Evolutionary conservation across 345 rosid genomes (phyloP), one percentile per base, ranked within the genome.

Genomic region (Balakata baccata): DNA sequence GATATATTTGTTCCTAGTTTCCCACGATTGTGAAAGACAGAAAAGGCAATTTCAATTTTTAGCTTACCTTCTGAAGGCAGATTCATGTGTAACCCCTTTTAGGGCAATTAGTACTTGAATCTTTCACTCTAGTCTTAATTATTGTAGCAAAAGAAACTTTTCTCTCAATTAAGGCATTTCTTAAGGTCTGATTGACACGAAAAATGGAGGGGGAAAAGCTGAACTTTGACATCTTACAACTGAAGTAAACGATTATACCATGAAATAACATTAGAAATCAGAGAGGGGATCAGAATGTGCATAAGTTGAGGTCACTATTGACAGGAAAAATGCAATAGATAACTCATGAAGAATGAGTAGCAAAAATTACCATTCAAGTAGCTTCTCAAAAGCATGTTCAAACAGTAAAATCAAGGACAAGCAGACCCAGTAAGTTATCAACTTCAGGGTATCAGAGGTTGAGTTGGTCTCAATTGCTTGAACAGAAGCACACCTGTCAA

Each of bases 351-450:
- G 53, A 62, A 60, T 13, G 51, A 58, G 60, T 9, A 69, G 18
- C 16, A 72, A 73, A 29, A 56, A 61, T 75, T 78, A 80, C 86
- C 86, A 78, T 51, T 69, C 13, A 46, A 83, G 84, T 22, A 79
- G 68, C 53, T 57, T 67, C 51, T 23, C 23, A 66, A 76, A 71
- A 59, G 83, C 68, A 71, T 74, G 58, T 63, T 84, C 81, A 25
- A 81, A 74, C 10, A 84, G 77, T 38, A 76, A 71, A 64, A 81
- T 64, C 58, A 78, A 14, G 2, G 86, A 81, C 60, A 84, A 76
- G 53, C 76, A 45, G 41, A 84, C 65, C 83, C 86, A 84, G 60
- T 84, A 79, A 23, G 79, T 46, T 17, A 84, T 72, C 68, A 84
- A 29, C 61, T 81, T 84, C 75, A 25, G 71, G 54, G 54, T 50